Conservation (phyloP, 257 asterid genomes). For the Gentiana straminea region DNA sequence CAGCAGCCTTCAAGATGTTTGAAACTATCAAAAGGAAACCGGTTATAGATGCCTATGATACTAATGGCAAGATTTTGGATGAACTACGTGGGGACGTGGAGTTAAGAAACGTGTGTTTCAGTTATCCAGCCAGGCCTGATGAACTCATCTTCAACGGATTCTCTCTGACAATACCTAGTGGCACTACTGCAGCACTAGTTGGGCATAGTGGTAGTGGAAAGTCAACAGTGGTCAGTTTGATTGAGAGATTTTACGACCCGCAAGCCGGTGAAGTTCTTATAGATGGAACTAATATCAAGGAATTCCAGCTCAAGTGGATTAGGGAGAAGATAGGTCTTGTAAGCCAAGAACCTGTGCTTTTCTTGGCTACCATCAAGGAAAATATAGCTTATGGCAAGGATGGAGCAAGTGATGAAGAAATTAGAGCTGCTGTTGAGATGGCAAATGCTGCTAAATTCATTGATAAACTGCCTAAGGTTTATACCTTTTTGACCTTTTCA, state of each 20-base stretch:
- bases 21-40: slow-evolving; percentile 30
- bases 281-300: slow-evolving; percentile 9
- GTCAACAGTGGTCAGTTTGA: slow-evolving; percentile 5
- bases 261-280: slow-evolving; percentile 6
- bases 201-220: slow-evolving; percentile 11
- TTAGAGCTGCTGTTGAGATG: slow-evolving; percentile 46
- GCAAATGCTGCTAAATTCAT: slow-evolving; percentile 36
- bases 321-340: slow-evolving; percentile 10
- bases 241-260: slow-evolving; percentile 10
- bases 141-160: slow-evolving; percentile 26
- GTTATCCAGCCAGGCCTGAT: slow-evolving; percentile 40
- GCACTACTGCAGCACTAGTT: slow-evolving; percentile 18
- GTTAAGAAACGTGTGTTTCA: slow-evolving; percentile 33
- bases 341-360: slow-evolving; percentile 10
- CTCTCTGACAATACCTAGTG: slow-evolving; percentile 24
- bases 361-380: background rate
- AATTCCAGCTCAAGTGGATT: slow-evolving; percentile 10
- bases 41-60: slow-evolving; percentile 31
- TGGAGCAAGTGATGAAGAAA: slow-evolving; percentile 31
- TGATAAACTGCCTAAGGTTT: slow-evolving; percentile 40
- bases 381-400: slow-evolving; percentile 8
- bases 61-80: slow-evolving; percentile 18
- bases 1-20: slow-evolving; percentile 36
- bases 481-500: background rate
- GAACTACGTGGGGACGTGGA: slow-evolving; percentile 34